Evolutionary conservation across 164 flowering plant species (phyloP).

Genomic region (Magnolia changhungtana): DNA sequence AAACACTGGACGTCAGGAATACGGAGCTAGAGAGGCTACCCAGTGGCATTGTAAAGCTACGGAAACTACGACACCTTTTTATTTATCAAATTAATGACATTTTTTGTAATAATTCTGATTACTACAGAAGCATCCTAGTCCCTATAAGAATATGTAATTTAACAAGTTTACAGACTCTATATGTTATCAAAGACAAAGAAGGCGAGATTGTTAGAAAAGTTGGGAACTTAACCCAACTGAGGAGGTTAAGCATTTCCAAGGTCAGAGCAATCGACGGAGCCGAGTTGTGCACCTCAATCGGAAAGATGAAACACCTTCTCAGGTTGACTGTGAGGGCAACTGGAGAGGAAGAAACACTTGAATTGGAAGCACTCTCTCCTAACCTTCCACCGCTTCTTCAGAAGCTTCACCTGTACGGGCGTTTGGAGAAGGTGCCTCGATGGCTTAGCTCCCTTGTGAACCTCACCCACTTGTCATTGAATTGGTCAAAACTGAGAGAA

Average conservation of each 20-base stretch:
- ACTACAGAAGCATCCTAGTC: background rate
- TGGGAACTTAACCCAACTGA: conserved; percentile 5
- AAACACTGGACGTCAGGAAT: background rate
- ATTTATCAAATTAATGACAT: background rate
- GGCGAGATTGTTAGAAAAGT: background rate
- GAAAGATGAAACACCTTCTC: conserved; percentile 8
- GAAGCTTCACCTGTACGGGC: conserved; percentile 25
- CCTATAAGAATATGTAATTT: background rate
- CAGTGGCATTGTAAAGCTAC: conserved; percentile 4
- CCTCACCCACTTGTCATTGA: conserved; percentile 26
- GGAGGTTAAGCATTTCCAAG: conserved; percentile 2
- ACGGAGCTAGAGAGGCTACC: background rate
- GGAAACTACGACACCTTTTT: conserved; percentile 10
- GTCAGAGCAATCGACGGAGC: background rate
- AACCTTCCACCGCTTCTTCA: conserved; percentile 19
- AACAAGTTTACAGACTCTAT: background rate
- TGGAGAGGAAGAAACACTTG: no score
- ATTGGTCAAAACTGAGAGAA: conserved; percentile 16
- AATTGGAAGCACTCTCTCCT: background rate
- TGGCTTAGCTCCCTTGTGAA: conserved; percentile 26
- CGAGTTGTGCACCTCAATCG: conserved; percentile 5
- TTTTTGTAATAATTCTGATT: background rate
- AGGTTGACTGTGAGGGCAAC: background rate
- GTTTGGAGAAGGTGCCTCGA: conserved; percentile 22
- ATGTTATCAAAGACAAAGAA: background rate